Evolutionary conservation across 805 yeast genomes (phyloP).

Genomic region (Monosporozyma siamensis): DNA sequence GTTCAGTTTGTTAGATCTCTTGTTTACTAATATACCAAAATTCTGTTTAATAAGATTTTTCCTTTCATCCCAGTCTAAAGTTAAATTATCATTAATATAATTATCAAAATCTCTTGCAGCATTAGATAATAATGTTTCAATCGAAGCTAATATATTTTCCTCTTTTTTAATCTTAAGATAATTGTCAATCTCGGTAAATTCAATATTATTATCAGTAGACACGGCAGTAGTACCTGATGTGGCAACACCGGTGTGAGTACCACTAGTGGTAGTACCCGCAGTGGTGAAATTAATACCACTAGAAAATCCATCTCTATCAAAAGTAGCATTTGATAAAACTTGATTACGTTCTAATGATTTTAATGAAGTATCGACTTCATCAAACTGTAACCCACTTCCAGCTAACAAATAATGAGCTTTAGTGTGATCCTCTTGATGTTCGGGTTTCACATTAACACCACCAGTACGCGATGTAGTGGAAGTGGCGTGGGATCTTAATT

Average conservation of each 20-base stretch:
- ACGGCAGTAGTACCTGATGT: background rate
- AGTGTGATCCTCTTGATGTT: conserved; percentile 32
- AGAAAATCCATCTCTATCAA: background rate
- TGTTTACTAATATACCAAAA: conserved; percentile 47
- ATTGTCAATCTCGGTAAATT: conserved; percentile 43
- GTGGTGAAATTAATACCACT: background rate
- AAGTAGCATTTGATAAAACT: background rate
- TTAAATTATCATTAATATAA: conserved; percentile 60
- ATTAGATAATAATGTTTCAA: conserved; percentile 64
- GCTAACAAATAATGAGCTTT: conserved; percentile 85
- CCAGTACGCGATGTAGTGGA: background rate
- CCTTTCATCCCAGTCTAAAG: conserved; percentile 77
- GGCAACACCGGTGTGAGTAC: background rate
- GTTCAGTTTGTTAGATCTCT: conserved; percentile 11
- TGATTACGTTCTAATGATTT: conserved; percentile 19
- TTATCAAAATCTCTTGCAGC: conserved; percentile 79
- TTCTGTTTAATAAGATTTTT: conserved; percentile 65
- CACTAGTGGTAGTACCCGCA: background rate
- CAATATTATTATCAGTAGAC: background rate
- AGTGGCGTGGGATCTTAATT: conserved; percentile 32
- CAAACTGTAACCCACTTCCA: conserved; percentile 79
- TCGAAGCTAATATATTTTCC: conserved; percentile 71
- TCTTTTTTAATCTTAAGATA: conserved; percentile 65
- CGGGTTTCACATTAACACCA: background rate
- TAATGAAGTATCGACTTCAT: conserved; percentile 62